phyloP scores from a whole-genome alignment of 768 basidiomycete genomes.

The Gymnopilus junonius region DNA sequence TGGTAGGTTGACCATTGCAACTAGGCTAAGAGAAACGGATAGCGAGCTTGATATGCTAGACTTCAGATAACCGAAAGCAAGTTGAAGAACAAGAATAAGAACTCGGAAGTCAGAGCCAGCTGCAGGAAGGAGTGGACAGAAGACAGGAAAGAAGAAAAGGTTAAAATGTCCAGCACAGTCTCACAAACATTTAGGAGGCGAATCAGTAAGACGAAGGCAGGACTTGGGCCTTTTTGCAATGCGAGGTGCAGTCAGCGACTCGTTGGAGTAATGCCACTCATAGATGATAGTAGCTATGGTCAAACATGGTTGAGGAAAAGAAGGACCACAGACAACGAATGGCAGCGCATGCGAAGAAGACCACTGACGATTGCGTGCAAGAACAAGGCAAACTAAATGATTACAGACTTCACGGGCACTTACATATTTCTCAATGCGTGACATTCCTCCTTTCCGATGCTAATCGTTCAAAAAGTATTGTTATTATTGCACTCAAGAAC shows the following conservation, averaged over 20 bases:
- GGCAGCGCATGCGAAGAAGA: too few species aligned
- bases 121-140: background rate
- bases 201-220: background rate
- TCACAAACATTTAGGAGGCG: background rate
- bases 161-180: background rate
- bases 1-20: constrained; percentile 21
- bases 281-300: too few species aligned
- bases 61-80: background rate
- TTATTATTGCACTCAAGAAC: constrained; percentile 4
- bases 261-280: too few species aligned
- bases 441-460: background rate
- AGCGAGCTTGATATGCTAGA: background rate
- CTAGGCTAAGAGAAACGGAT: background rate
- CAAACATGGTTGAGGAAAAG: too few species aligned
- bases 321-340: too few species aligned
- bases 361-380: too few species aligned
- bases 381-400: too few species aligned
- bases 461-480: background rate
- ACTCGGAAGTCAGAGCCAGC: constrained; percentile 2
- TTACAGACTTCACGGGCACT: too few species aligned
- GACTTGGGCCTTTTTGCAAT: background rate
- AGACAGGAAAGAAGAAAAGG: background rate
- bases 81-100: background rate
- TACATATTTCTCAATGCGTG: background rate
- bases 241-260: too few species aligned